Conservation (phyloP, 257 asterid species). For the Anisodus acutangulus region DNA sequence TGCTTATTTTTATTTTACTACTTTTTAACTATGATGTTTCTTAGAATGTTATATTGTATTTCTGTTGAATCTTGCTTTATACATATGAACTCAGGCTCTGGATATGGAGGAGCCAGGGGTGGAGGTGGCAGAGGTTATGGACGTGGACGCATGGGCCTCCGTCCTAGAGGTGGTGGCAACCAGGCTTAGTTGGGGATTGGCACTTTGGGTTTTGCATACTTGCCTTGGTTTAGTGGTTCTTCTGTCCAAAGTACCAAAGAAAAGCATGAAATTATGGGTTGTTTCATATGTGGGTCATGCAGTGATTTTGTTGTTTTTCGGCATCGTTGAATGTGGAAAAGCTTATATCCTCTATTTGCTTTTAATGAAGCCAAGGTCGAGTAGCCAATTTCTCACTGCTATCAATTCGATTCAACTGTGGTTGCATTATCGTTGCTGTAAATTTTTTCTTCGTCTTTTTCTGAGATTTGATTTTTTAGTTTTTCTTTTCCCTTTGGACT, state of each 20-base stretch:
- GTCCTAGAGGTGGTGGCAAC: slow-evolving; percentile 59
- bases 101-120: slow-evolving; percentile 77
- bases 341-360: slow-evolving; percentile 29
- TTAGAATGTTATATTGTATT: not conserved
- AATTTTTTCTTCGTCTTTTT: too few species aligned
- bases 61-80: slow-evolving; percentile 15
- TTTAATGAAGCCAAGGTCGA: slow-evolving; percentile 34
- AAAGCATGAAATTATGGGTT: slow-evolving; percentile 34
- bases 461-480: not conserved
- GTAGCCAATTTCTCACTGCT: slow-evolving; percentile 35
- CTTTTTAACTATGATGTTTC: not conserved
- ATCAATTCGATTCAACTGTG: slow-evolving; percentile 27
- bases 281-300: slow-evolving; percentile 30
- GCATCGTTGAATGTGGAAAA: slow-evolving; percentile 28
- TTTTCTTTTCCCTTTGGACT: not conserved
- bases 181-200: slow-evolving; percentile 49
- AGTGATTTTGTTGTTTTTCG: slow-evolving; percentile 31
- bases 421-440: slow-evolving; percentile 30
- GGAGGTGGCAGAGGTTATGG: slow-evolving; percentile 65
- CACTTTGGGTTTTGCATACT: slow-evolving; percentile 33
- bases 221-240: slow-evolving; percentile 38
- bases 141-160: slow-evolving; percentile 56
- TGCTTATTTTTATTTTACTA: not conserved
- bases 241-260: slow-evolving; percentile 26
- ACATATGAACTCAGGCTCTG: slow-evolving; percentile 54